Evolutionary conservation across 163 green algal species (phyloP), one percentile per base, ranked within the genome.

Genomic region (Coccomyxa subellipsoidea): DNA sequence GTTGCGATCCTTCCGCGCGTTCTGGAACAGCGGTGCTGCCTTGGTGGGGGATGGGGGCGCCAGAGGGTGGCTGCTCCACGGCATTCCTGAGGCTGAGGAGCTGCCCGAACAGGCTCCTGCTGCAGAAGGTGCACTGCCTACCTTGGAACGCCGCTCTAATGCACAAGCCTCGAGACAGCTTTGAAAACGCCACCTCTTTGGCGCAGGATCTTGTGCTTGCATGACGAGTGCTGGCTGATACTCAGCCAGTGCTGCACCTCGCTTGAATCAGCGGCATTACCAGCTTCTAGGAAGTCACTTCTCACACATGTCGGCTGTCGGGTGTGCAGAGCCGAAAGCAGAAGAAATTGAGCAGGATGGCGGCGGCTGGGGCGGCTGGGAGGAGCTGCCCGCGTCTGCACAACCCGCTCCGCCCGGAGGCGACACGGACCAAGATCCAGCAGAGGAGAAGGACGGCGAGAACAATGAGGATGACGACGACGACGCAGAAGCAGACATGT

Each of bases 1-100:
- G 84, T 76, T 90, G 86, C 80, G 84, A 10, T 40, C 47, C 71
- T 92, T 92, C 78, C 39, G 81, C 38, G 84, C 83, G 21, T 94
- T 91, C 70, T 94, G 90, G 91, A 84, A 88, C n/a, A 82, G 80
- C 69, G 85, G 80, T 10, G 83, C 73, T 1, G 81, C 87, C 7
- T 77, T 90, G 53, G 21, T 93, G n/a, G 93, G 93, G 0, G 89
- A 95, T 82, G 72, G 85, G 8, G 89, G 90, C 31, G 89, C 79
- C 0, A 12, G 66, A 1, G 91, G 92, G 5, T 97, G 93, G 92
- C 83, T 27, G 47, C 47, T 59, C 47, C 47, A 59, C 23, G 47
- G 47, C 47, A 18, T 59, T 59, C 5, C 47, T 59, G 47, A 59
- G 23, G 47, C 47, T 59, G 47, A 59, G 23, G 47, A 59, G 47